Percentiles rank a stretch among this genome's conserved stretches.
Conservation (phyloP, 805 yeast genomes). For the Nakazawaea holstii region DNA sequence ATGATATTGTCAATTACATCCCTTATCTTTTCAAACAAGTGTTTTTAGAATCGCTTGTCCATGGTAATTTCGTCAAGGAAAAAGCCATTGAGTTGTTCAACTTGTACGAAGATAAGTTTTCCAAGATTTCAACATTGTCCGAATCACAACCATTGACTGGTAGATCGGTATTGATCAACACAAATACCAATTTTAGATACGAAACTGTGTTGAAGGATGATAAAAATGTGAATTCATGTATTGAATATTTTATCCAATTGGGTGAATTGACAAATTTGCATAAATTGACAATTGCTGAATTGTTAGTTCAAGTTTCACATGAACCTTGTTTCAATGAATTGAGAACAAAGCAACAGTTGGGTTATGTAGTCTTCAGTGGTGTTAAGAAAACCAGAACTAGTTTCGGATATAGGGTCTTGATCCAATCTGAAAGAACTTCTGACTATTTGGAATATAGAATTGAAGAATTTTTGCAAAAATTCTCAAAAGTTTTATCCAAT, state of each 20-base stretch:
- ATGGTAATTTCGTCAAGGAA: constrained; percentile 61
- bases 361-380: constrained; percentile 88
- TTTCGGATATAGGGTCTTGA: constrained; percentile 64
- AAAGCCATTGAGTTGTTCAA: constrained; percentile 49
- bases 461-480: constrained; percentile 50
- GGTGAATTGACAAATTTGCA: constrained; percentile 43
- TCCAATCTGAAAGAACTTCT: constrained; percentile 80
- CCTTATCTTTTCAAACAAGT: constrained; percentile 52
- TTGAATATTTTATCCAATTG: constrained; percentile 71
- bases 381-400: constrained; percentile 63
- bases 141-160: constrained; percentile 38
- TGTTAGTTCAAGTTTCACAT: constrained; percentile 65
- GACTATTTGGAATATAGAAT: constrained; percentile 74
- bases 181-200: constrained; percentile 35
- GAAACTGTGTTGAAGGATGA: constrained; percentile 53
- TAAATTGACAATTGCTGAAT: constrained; percentile 47
- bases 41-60: constrained; percentile 65
- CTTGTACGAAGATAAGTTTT: constrained; percentile 33
- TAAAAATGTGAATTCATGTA: constrained; percentile 75
- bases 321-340: constrained; percentile 90
- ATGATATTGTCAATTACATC: constrained; percentile 46
- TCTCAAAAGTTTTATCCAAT: constrained; percentile 39
- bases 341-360: constrained; percentile 92
- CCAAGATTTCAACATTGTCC: constrained; percentile 26
- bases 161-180: constrained; percentile 37